Conservation (phyloP, 1,284 basidiomycete genomes). For the Cutaneotrichosporon arboriforme region DNA sequence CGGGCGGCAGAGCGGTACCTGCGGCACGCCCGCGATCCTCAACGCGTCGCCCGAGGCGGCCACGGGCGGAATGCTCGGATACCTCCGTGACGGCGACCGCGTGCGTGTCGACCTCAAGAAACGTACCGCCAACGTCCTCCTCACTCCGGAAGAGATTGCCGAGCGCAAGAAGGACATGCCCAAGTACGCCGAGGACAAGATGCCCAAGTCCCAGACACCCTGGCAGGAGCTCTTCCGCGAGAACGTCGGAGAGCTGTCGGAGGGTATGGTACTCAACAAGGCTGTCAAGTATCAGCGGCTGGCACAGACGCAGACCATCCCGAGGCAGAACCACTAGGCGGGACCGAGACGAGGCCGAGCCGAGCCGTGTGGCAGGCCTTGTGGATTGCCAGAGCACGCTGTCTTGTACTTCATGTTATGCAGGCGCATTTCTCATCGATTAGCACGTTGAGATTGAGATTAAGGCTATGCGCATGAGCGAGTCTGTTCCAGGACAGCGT, state of each 20-base stretch:
- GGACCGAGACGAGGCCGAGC: no score
- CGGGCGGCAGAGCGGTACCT: conserved; percentile 46
- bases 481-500: no score
- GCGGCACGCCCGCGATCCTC: conserved; percentile 45
- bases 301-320: conserved; percentile 40
- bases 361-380: no score
- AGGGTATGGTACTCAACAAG: conserved; percentile 45
- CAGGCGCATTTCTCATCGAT: no score
- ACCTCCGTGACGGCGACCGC: conserved; percentile 44
- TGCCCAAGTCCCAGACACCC: conserved; percentile 42
- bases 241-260: conserved; percentile 38
- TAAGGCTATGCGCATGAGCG: no score
- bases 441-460: no score
- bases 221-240: conserved; percentile 48
- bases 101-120: conserved; percentile 43
- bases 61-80: conserved; percentile 43
- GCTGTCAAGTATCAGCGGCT: conserved; percentile 45
- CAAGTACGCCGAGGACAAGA: conserved; percentile 20
- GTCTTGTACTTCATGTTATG: no score
- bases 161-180: conserved; percentile 36
- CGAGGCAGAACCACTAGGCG: conserved; percentile 42
- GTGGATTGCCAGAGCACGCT: no score
- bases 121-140: conserved; percentile 36
- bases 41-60: conserved; percentile 47
- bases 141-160: conserved; percentile 34